A percentile compares a stretch with the other conserved stretches of the same genome.
Conservation (phyloP, 2,329 filamentous ascomycete species). For the Hymenoscyphus fructigenus region DNA sequence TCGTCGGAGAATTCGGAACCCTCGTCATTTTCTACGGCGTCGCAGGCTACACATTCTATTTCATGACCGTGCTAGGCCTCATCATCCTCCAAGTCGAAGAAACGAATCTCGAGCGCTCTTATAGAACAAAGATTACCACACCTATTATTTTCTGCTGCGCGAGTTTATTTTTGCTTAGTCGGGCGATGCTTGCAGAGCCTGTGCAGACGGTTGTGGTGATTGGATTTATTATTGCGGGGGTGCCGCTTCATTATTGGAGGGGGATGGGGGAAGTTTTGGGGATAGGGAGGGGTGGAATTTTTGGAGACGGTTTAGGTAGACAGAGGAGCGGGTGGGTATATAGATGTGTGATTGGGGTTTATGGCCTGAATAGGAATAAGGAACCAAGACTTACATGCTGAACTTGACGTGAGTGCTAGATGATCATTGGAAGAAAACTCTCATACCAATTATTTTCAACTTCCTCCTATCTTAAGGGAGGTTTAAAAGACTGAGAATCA, state of each 20-base stretch:
- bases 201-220: constrained; percentile 86
- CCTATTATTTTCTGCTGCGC: constrained; percentile 99
- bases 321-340: no score
- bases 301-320: constrained; percentile 44
- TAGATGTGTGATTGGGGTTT: no score
- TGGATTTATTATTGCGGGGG: constrained; percentile 76
- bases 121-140: constrained; percentile 94
- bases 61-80: constrained; percentile 87
- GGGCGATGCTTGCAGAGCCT: constrained; percentile 88
- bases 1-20: constrained; percentile 86
- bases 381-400: no score
- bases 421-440: no score
- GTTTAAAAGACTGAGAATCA: no score
- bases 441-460: no score
- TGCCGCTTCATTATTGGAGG: constrained; percentile 88
- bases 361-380: no score
- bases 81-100: constrained; percentile 88
- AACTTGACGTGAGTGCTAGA: no score
- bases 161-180: constrained; percentile 83
- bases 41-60: constrained; percentile 96
- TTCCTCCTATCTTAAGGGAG: no score
- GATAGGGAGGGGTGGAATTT: constrained; percentile 56
- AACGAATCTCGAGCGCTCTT: constrained; percentile 83
- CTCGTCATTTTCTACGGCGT: constrained; percentile 97
- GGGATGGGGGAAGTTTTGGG: constrained; percentile 63